Conservation (phyloP, 306 rosid genomes). For the Inga laurina region DNA sequence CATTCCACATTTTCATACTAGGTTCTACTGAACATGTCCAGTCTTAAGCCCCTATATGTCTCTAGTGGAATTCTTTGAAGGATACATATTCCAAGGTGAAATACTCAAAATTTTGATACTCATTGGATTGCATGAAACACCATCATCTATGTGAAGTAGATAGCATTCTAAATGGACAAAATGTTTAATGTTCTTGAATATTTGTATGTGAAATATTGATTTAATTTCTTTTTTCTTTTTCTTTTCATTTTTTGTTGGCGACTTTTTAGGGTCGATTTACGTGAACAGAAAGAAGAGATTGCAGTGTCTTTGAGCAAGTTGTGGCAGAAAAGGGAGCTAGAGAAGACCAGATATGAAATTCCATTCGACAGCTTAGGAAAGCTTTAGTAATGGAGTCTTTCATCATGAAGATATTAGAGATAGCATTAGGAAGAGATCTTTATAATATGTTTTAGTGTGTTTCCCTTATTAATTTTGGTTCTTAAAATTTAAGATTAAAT, state of each 20-base stretch:
- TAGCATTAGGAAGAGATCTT: too few species aligned
- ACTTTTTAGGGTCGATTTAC: not conserved
- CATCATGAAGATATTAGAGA: too few species aligned
- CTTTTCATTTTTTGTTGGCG: not conserved
- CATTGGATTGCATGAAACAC: not conserved
- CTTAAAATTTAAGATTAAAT: too few species aligned
- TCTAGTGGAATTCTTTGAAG: not conserved
- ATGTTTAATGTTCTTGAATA: not conserved
- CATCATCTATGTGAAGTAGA: not conserved
- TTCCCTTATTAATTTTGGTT: too few species aligned
- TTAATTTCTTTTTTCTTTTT: not conserved
- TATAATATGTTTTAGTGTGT: too few species aligned
- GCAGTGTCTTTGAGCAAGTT: not conserved
- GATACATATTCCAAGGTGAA: not conserved
- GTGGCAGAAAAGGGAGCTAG: not conserved
- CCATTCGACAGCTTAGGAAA: too few species aligned
- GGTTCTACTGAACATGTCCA: not conserved
- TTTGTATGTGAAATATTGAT: not conserved
- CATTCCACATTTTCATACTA: not conserved
- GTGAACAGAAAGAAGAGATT: not conserved
- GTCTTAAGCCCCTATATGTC: not conserved
- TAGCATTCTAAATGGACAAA: not conserved
- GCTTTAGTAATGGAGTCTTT: too few species aligned
- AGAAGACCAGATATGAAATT: not conserved
- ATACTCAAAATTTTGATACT: not conserved